A percentile compares a stretch with the other conserved stretches of the same genome.
phyloP scores from a whole-genome alignment of 495 filamentous ascomycete species.

The Xylaria cubensis region DNA sequence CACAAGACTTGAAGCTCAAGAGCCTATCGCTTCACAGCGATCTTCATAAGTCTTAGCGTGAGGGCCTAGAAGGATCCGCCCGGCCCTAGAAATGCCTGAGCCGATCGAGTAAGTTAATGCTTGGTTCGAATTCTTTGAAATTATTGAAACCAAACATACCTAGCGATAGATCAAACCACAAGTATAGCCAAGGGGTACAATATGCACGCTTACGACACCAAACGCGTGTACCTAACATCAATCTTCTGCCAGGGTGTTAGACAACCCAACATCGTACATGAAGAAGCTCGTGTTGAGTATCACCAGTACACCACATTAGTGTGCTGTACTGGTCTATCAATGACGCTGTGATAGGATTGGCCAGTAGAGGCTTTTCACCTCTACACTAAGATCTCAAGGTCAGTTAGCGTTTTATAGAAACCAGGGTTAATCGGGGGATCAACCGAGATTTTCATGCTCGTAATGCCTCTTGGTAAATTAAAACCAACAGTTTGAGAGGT shows the following conservation, averaged over 20 bases:
- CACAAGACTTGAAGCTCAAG: background rate
- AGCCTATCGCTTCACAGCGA: background rate
- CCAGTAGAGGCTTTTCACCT: background rate
- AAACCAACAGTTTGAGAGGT: no score
- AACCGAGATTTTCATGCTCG: no score
- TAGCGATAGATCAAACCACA: background rate
- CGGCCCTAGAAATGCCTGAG: background rate
- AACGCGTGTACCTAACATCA: background rate
- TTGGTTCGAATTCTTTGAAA: background rate
- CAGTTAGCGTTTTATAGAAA: no score
- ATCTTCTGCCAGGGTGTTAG: background rate
- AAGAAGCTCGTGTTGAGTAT: background rate
- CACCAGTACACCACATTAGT: background rate
- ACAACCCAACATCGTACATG: background rate
- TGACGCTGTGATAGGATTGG: background rate
- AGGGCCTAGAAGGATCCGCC: background rate
- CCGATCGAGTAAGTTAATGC: background rate
- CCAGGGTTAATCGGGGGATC: no score
- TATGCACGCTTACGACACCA: conserved; percentile 3
- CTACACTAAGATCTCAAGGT: no score
- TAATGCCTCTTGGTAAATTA: no score
- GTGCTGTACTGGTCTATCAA: background rate
- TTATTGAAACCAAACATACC: background rate
- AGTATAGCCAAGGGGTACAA: background rate
- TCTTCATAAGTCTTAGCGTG: background rate